Evolutionary conservation across 352 stramenopile species (phyloP).

Genomic region (Paralagenidium karlingii): DNA sequence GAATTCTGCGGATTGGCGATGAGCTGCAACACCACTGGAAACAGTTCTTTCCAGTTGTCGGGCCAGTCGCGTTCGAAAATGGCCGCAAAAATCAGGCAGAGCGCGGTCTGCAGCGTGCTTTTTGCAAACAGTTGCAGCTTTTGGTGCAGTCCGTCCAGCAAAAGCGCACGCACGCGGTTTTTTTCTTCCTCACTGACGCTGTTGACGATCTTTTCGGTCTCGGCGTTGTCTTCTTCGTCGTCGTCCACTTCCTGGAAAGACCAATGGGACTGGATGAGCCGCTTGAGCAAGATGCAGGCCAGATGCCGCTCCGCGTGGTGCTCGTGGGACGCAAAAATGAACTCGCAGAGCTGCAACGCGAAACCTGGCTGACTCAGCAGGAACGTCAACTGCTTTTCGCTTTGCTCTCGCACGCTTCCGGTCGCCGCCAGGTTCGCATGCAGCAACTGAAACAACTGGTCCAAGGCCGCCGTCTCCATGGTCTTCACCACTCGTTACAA

Average conservation of each 20-base stretch:
- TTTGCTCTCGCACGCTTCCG: slow-evolving; percentile 30
- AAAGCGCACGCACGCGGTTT: slow-evolving; percentile 34
- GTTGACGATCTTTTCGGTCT: slow-evolving; percentile 11
- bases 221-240: slow-evolving; percentile 13
- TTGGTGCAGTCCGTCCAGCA: slow-evolving; percentile 46
- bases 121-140: slow-evolving; percentile 36
- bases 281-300: slow-evolving; percentile 63
- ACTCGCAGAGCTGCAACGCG: slow-evolving; percentile 52
- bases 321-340: slow-evolving; percentile 30
- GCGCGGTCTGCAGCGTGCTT: slow-evolving; percentile 67
- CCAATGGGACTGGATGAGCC: slow-evolving; percentile 57
- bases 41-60: slow-evolving; percentile 67
- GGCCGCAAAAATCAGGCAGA: slow-evolving; percentile 61
- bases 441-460: no score
- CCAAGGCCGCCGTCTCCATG: no score
- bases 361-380: slow-evolving; percentile 49
- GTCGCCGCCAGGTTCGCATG: slow-evolving; percentile 33
- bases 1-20: slow-evolving; percentile 30
- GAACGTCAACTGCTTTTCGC: slow-evolving; percentile 49
- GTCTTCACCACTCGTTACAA: no score
- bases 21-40: slow-evolving; percentile 47
- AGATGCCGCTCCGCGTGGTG: slow-evolving; percentile 39
- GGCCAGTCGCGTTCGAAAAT: slow-evolving; percentile 79
- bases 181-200: slow-evolving; percentile 56
- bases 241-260: slow-evolving; percentile 11